A percentile compares a stretch with the other conserved stretches of the same genome.
phyloP scores from a whole-genome alignment of 140 eudicot species.

The Cichorium intybus region DNA sequence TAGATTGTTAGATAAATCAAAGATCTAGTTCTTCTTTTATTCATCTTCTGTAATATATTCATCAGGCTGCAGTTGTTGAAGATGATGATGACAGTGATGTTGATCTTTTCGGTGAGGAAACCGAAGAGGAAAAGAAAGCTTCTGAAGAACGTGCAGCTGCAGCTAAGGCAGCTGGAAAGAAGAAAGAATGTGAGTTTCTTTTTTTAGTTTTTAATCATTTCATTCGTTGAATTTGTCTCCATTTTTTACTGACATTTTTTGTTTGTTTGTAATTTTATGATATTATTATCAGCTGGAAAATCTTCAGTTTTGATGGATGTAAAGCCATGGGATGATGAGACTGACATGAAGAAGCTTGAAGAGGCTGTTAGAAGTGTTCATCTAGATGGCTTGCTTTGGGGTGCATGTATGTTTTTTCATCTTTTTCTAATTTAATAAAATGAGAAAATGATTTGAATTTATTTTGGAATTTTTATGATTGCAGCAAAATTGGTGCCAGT shows the following conservation, averaged over 20 bases:
- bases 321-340: constrained; percentile 97
- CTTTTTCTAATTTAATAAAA: neutral
- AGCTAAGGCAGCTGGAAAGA: constrained; percentile 72
- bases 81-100: constrained; percentile 86
- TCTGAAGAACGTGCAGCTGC: constrained; percentile 94
- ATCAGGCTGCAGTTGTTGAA: constrained; percentile 83
- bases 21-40: neutral
- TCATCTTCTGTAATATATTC: neutral
- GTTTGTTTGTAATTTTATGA: constrained; percentile 2
- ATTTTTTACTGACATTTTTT: neutral
- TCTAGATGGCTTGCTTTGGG: constrained; percentile 85
- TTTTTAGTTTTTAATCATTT: no score
- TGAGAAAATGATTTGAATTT: neutral
- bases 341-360: constrained; percentile 92
- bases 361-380: constrained; percentile 85
- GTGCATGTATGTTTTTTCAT: constrained; percentile 69
- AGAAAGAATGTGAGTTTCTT: constrained; percentile 81
- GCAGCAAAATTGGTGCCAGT: constrained; percentile 91
- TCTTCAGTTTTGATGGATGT: constrained; percentile 89
- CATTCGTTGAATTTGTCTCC: neutral
- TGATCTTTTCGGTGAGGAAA: constrained; percentile 96
- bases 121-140: constrained; percentile 98
- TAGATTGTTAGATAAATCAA: neutral
- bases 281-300: constrained; percentile 66
- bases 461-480: neutral